phyloP scores from a whole-genome alignment of 1,139 yeast species.

The Diutina neorugosa region DNA sequence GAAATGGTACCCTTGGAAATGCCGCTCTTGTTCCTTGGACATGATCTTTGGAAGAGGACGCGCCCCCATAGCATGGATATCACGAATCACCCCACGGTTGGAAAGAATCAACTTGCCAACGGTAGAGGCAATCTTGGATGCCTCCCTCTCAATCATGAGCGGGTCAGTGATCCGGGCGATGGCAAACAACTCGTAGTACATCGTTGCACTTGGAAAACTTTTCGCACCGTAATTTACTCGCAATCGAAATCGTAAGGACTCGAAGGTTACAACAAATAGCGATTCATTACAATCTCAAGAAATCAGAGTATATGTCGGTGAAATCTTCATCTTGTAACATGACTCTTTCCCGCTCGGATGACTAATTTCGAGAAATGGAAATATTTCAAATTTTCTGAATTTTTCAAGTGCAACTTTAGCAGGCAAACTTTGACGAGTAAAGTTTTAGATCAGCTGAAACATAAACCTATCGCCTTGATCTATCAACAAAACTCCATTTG shows the following conservation, averaged over 20 bases:
- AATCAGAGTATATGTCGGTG: too few species aligned
- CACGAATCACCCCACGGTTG: conserved; percentile 87
- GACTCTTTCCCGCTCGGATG: too few species aligned
- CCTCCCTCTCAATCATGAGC: conserved; percentile 43
- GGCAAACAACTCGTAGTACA: conserved; percentile 88
- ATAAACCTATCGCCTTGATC: too few species aligned
- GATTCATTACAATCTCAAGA: too few species aligned
- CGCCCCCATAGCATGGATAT: conserved; percentile 68
- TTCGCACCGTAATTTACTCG: background rate
- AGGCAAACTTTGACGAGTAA: too few species aligned
- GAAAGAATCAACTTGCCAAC: conserved; percentile 73
- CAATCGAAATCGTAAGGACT: background rate
- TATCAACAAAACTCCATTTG: too few species aligned
- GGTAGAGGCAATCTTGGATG: conserved; percentile 61
- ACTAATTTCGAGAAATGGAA: too few species aligned
- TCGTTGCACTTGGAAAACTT: conserved; percentile 12
- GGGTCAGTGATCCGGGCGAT: conserved; percentile 71
- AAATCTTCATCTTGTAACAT: too few species aligned
- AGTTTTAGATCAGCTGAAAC: too few species aligned
- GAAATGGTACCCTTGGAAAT: conserved; percentile 84
- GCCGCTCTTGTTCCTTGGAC: conserved; percentile 78
- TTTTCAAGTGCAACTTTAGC: too few species aligned
- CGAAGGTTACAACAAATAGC: background rate
- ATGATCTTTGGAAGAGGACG: conserved; percentile 70
- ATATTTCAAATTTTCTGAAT: too few species aligned